Conservation (phyloP, 331 rosid species). For the Telfairia occidentalis region DNA sequence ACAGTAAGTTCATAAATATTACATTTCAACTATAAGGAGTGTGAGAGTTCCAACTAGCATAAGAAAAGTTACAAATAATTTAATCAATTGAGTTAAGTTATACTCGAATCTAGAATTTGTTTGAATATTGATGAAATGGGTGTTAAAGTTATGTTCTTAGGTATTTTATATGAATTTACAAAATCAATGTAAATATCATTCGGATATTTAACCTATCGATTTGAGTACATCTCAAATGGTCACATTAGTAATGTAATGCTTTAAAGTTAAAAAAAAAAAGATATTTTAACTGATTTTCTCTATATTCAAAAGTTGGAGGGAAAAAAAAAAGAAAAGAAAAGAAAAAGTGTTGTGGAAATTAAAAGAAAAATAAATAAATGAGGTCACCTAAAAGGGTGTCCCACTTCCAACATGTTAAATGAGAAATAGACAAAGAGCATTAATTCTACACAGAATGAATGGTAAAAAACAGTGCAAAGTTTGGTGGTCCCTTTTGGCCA, state of each 20-base stretch:
- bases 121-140: background rate
- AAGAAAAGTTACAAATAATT: no score
- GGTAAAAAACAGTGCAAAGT: background rate
- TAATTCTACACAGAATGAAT: background rate
- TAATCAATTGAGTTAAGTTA: no score
- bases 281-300: no score
- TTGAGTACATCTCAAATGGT: no score
- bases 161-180: background rate
- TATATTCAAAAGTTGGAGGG: background rate
- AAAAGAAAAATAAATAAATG: background rate
- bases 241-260: no score
- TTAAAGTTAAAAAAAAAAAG: no score
- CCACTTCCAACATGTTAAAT: constrained; percentile 5
- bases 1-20: no score
- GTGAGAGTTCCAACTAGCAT: no score
- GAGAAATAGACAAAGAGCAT: constrained; percentile 5
- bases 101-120: no score
- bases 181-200: no score
- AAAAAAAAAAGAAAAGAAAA: background rate
- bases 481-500: constrained; percentile 1
- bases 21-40: no score
- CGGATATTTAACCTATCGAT: no score
- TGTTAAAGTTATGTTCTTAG: background rate
- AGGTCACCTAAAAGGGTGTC: background rate
- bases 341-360: background rate